Base-by-base conservation (phyloP, 208 protist species). In the Acanthamoeba healyi region DNA sequence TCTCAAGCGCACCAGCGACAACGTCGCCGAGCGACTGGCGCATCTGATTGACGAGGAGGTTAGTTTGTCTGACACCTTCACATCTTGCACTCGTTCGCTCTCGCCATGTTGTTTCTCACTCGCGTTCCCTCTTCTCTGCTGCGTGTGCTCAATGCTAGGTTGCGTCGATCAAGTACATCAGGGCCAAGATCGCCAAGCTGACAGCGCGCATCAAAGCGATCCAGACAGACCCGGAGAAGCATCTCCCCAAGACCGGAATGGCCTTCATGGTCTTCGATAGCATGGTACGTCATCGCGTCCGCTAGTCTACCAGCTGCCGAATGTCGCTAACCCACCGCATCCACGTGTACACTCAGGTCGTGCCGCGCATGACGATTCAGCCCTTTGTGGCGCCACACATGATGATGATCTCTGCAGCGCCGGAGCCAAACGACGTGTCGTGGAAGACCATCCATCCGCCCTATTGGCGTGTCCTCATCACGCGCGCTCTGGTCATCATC, bases 321-420 rank as follows among this genome's bases (percentile, higher is more conserved):
- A n/a, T n/a, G n/a, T n/a, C n/a, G n/a, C n/a, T n/a, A n/a, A n/a
- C n/a, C n/a, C n/a, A n/a, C n/a, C n/a, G n/a, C n/a, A n/a, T n/a
- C n/a, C n/a, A n/a, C n/a, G n/a, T n/a, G n/a, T n/a, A n/a, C n/a
- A n/a, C n/a, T n/a, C n/a, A 79, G 67, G 67, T 82, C 72, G 40
- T 84, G 12, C 74, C 74, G 9, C 74, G 74, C 38, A 84, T 84
- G 74, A 84, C 74, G n/a, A 84, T 84, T n/a, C 74, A 84, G 74
- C 74, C 74, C 46, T 84, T 84, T 44, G 74, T 84, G 19, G 74
- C 17, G 74, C 74, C 74, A 7, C 74, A 84, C 46, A 10, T 38
- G 42, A 84, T 84, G 74, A 84, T 84, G 9, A 38, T 84, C 38
- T 49, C 74, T 24, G 42, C 74, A 3, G 74, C 74, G 10, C 74